These are phyloP conservation scores for Turnera subulata DNA, from an alignment of 345 rosid genomes.

Conservation along the genomic window DNA sequence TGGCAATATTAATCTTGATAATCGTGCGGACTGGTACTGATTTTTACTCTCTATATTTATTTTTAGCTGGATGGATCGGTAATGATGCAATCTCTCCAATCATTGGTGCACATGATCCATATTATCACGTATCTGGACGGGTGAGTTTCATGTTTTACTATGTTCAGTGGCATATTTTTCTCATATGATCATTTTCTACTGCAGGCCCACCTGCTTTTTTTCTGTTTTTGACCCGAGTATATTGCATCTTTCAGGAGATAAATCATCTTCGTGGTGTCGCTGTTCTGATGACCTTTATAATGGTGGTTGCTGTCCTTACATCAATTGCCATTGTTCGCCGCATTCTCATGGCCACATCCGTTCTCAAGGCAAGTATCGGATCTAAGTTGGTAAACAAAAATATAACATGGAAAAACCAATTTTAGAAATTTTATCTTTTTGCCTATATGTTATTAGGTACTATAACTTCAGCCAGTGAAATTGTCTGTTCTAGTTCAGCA, in stretches of 20 bases:
- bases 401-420: neutral
- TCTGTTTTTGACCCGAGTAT: neutral
- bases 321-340: constrained; percentile 90
- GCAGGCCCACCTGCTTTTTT: neutral
- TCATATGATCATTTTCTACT: neutral
- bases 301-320: constrained; percentile 71
- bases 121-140: constrained; percentile 70
- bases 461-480: no score
- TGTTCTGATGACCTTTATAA: constrained; percentile 72
- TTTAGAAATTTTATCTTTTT: no score
- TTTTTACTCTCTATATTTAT: neutral
- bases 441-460: no score
- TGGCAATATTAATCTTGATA: neutral
- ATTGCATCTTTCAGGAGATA: constrained; percentile 63
- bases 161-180: neutral
- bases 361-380: constrained; percentile 69
- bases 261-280: constrained; percentile 67
- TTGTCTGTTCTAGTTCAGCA: no score
- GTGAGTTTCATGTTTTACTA: constrained; percentile 39
- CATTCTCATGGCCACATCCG: constrained; percentile 94
- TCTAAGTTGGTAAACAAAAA: neutral
- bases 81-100: constrained; percentile 85
- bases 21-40: constrained; percentile 6
- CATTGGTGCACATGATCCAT: constrained; percentile 83
- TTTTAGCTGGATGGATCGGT: constrained; percentile 96